A percentile compares a stretch with the other conserved stretches of the same genome.
Evolutionary conservation across 1,284 basidiomycete species (phyloP).

Genomic region (Singerocomus inundabilis): DNA sequence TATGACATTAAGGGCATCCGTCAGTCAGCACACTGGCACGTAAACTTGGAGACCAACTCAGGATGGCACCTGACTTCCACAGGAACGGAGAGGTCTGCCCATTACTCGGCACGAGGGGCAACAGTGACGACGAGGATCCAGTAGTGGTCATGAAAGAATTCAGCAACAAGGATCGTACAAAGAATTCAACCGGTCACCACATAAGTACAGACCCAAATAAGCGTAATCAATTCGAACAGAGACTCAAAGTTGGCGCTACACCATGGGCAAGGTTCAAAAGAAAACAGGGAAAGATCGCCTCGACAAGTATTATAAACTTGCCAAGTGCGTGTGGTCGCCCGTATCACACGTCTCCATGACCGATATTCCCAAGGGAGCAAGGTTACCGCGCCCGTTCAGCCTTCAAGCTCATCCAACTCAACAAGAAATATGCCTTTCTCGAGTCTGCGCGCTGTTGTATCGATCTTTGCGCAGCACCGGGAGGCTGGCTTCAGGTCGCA

Average conservation of each 20-base stretch:
- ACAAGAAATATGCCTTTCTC: conserved; percentile 96
- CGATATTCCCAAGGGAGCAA: conserved; percentile 71
- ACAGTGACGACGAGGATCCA: conserved; percentile 30
- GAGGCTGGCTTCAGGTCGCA: conserved; percentile 99
- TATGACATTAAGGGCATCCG: conserved; percentile 24
- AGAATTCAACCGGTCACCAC: background rate
- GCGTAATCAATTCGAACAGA: conserved; percentile 13
- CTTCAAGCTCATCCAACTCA: conserved; percentile 99
- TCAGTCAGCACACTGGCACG: background rate
- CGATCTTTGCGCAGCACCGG: conserved; percentile 98
- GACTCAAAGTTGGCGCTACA: no score
- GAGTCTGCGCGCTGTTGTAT: conserved; percentile 93
- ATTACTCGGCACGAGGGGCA: conserved; percentile 19
- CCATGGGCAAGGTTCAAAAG: conserved; percentile 79
- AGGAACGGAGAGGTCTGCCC: conserved; percentile 29
- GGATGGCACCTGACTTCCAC: conserved; percentile 39
- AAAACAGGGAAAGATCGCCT: conserved; percentile 94
- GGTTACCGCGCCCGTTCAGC: conserved; percentile 99
- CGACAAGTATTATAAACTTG: conserved; percentile 94
- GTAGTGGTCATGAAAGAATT: conserved; percentile 18
- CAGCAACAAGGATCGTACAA: background rate
- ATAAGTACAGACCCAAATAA: conserved; percentile 14
- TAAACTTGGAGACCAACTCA: conserved; percentile 24
- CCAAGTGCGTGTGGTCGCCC: conserved; percentile 59
- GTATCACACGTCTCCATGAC: conserved; percentile 1